Conservation (phyloP, 2,329 filamentous ascomycete species). For the Dactylellina haptotyla region DNA sequence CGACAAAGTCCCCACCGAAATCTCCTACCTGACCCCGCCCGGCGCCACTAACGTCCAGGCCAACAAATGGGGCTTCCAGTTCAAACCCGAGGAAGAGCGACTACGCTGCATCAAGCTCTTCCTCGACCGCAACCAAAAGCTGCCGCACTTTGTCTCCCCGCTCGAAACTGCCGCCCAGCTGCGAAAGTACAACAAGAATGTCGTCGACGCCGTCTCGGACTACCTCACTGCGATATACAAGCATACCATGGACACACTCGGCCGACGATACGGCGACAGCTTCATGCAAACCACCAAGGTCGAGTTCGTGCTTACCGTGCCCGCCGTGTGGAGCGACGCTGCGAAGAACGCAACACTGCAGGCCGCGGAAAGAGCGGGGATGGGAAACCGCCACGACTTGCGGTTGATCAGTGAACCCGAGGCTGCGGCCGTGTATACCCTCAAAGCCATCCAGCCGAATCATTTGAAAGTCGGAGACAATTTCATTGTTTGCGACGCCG, state of each 20-base stretch:
- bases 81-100: conserved; percentile 78
- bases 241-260: conserved; percentile 82
- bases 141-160: conserved; percentile 81
- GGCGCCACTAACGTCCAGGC: conserved; percentile 42
- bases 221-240: conserved; percentile 79
- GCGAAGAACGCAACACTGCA: conserved; percentile 85
- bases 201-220: conserved; percentile 81
- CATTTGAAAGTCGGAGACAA: conserved; percentile 70
- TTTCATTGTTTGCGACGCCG: conserved; percentile 70
- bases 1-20: conserved; percentile 85
- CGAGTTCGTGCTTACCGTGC: conserved; percentile 82
- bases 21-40: conserved; percentile 65
- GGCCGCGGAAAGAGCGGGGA: conserved; percentile 80
- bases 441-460: conserved; percentile 56
- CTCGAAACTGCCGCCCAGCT: conserved; percentile 80
- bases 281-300: conserved; percentile 81
- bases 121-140: conserved; percentile 80
- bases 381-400: conserved; percentile 67
- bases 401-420: conserved; percentile 57
- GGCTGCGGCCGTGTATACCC: conserved; percentile 56
- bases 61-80: conserved; percentile 82
- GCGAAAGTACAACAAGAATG: conserved; percentile 78
- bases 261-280: conserved; percentile 77
- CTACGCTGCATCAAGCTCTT: conserved; percentile 86
- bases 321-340: conserved; percentile 84